phyloP scores from a whole-genome alignment of 371 early-diverging fungal species.

The Rhizomucor pusillus region DNA sequence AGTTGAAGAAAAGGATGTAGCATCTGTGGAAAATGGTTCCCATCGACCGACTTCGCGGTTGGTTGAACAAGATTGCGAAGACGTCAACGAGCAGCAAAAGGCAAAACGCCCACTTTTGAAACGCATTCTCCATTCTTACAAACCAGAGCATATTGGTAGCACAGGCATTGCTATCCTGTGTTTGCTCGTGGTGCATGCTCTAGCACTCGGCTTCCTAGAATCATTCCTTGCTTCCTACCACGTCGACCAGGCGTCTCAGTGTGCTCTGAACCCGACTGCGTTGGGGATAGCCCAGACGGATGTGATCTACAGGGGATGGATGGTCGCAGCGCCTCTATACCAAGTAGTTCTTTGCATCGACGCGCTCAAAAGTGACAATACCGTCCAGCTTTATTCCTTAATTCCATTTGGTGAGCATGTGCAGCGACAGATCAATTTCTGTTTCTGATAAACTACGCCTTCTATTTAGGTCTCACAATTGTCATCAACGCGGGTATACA shows the following conservation, averaged over 20 bases:
- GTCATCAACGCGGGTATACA: background rate
- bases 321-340: constrained; percentile 8
- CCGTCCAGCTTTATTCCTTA: constrained; percentile 1
- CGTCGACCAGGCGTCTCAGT: background rate
- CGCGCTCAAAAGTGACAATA: constrained; percentile 5
- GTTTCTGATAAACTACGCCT: background rate
- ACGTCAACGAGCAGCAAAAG: no score
- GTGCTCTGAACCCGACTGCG: background rate
- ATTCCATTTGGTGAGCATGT: constrained; percentile 6
- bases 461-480: background rate
- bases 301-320: constrained; percentile 10
- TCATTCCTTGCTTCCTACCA: background rate
- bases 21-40: no score
- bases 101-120: no score
- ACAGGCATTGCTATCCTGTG: no score
- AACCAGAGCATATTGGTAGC: no score
- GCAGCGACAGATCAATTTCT: background rate
- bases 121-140: no score
- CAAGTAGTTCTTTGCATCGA: constrained; percentile 12
- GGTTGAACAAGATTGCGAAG: no score
- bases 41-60: no score
- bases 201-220: constrained; percentile 2
- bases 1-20: no score
- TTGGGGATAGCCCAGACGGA: constrained; percentile 9
- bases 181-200: background rate